Evolutionary conservation across 345 rosid genomes (phyloP), one percentile per base, ranked within the genome.

Genomic region (Syzygium aqueum): DNA sequence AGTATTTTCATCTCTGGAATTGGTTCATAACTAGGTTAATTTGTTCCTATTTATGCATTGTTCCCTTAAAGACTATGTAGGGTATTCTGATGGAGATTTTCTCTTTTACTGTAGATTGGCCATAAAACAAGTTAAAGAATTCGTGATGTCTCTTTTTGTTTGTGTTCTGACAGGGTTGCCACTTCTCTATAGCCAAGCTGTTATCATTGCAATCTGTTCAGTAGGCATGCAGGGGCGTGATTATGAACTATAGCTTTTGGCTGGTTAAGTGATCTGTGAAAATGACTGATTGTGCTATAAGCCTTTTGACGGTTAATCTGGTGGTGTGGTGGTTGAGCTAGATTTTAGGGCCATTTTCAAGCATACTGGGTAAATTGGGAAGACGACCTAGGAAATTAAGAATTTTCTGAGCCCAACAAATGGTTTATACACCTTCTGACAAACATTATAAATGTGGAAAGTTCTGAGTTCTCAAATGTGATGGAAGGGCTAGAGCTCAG

Each of bases 211-310:
- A 28, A 63, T 63, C 77, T 63, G 21, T 63, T 63, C 77, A 28
- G 77, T 28, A 28, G 13, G 40, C 5, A 63, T 63, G 77, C 21
- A 0, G 21, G 40, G 8, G 11, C 2, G 22, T 63, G 1, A 27
- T 7, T 63, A 13, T 28, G 77, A 63, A 63, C 28, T n/a, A 63
- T 28, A 63, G 77, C 77, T 63, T 63, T 63, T 28, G 77, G 40
- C 77, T 28, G 77, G 40, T 28, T 14, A 63, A 63, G 77, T 7
- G 15, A 28, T 28, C 11, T n/a, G 1, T 15, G 21, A 28, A 3
- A 28, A 63, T 5, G 19, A 14, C 3, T 63, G 40, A 28, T 28
- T 0, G 21, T 0, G 0, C 77, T 2, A 16, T n/a, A 63, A 57
- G 15, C 37, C 77, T 63, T 63, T 63, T 63, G 40, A 63, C 17